Evolutionary conservation across 2,329 filamentous ascomycete genomes (phyloP).

Genomic region (Teratosphaeria pseudoeucalypti): DNA sequence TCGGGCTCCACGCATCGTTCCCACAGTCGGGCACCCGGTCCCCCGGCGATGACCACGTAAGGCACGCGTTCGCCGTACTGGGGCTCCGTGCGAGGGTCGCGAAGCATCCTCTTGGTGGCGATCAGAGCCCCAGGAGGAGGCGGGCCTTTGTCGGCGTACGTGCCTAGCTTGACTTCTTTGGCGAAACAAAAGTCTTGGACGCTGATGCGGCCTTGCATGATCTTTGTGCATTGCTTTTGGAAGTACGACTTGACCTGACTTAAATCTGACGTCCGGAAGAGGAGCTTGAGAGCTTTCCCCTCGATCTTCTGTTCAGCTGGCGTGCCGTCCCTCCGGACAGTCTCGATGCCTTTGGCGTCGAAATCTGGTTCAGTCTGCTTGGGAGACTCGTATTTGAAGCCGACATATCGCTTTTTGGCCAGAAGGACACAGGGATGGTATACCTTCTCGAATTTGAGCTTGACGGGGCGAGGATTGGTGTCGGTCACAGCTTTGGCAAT

Average conservation of each 20-base stretch:
- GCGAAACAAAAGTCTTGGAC: slow-evolving; percentile 96
- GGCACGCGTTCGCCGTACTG: slow-evolving; percentile 93
- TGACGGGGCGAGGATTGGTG: slow-evolving; percentile 82
- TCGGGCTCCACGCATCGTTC: slow-evolving; percentile 88
- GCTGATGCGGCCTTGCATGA: slow-evolving; percentile 78
- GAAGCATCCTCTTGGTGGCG: slow-evolving; percentile 73
- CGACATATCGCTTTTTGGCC: slow-evolving; percentile 95
- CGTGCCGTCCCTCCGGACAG: slow-evolving; percentile 86
- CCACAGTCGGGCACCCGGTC: slow-evolving; percentile 72
- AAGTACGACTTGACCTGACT: slow-evolving; percentile 85
- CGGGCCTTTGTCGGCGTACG: slow-evolving; percentile 69
- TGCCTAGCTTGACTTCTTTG: slow-evolving; percentile 79
- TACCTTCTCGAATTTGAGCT: slow-evolving; percentile 97
- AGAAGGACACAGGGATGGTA: slow-evolving; percentile 91
- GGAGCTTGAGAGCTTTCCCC: slow-evolving; percentile 75
- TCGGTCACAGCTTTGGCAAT: slow-evolving; percentile 80
- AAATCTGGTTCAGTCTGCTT: slow-evolving; percentile 74
- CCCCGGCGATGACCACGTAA: slow-evolving; percentile 84
- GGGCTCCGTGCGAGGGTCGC: slow-evolving; percentile 76
- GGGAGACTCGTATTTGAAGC: slow-evolving; percentile 84
- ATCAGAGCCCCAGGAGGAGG: slow-evolving; percentile 83
- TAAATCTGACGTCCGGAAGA: slow-evolving; percentile 84
- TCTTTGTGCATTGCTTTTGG: slow-evolving; percentile 79
- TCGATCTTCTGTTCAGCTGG: slow-evolving; percentile 95
- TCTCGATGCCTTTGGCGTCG: slow-evolving; percentile 97